These are phyloP conservation scores for Ormosia semicastrata DNA, from an alignment of 306 rosid species.

Conservation along the genomic window DNA sequence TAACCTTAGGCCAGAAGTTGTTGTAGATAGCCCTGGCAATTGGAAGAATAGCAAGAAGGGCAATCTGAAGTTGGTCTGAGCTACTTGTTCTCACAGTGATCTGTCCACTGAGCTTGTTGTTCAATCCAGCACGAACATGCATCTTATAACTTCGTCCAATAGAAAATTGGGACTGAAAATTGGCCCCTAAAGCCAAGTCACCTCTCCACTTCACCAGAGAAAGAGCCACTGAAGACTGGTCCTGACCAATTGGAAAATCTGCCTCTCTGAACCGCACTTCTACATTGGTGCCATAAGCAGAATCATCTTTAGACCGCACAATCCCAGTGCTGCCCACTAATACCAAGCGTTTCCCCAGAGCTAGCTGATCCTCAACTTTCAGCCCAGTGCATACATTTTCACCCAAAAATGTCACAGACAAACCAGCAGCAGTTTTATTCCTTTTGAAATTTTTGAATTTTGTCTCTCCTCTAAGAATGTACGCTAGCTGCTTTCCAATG, in stretches of 20 bases:
- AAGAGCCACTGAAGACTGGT: constrained; percentile 80
- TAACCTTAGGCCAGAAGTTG: constrained; percentile 66
- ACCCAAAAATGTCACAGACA: constrained; percentile 87
- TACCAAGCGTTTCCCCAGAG: constrained; percentile 79
- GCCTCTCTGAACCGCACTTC: constrained; percentile 94
- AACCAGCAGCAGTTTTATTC: constrained; percentile 82
- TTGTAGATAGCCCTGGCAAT: constrained; percentile 68
- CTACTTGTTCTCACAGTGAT: constrained; percentile 80
- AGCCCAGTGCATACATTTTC: constrained; percentile 85
- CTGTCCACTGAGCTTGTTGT: constrained; percentile 97
- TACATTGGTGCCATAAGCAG: constrained; percentile 88
- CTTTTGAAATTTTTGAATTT: constrained; percentile 72
- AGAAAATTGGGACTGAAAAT: constrained; percentile 85
- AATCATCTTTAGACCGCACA: constrained; percentile 72
- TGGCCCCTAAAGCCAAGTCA: constrained; percentile 81
- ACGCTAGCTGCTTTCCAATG: constrained; percentile 59
- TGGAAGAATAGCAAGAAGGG: constrained; percentile 79
- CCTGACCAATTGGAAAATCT: constrained; percentile 96
- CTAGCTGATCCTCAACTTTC: constrained; percentile 87
- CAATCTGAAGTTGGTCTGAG: constrained; percentile 93
- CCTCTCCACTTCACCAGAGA: constrained; percentile 95
- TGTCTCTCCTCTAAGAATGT: constrained; percentile 70
- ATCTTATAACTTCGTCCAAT: constrained; percentile 84
- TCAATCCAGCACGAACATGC: constrained; percentile 84
- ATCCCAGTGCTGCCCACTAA: constrained; percentile 84